phyloP scores from a whole-genome alignment of 768 basidiomycete genomes.

The Suillus occidentalis region DNA sequence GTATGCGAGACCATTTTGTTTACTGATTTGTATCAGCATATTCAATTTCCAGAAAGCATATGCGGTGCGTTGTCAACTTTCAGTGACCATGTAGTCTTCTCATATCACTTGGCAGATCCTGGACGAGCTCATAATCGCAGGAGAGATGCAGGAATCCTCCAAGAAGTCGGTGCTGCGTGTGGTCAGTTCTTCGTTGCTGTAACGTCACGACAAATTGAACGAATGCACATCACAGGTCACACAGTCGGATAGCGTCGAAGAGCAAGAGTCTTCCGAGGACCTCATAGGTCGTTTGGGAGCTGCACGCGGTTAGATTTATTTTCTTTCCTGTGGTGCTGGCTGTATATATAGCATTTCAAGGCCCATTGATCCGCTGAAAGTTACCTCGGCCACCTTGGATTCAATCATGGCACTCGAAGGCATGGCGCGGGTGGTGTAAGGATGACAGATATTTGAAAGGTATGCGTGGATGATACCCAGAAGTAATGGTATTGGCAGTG shows the following conservation, averaged over 20 bases:
- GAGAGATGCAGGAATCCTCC: constrained; percentile 92
- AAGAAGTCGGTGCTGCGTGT: constrained; percentile 68
- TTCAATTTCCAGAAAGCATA: constrained; percentile 99
- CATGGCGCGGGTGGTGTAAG: not conserved
- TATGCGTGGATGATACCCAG: constrained; percentile 11
- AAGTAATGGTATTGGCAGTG: not conserved
- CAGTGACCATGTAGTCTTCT: constrained; percentile 12
- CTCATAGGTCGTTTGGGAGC: constrained; percentile 69
- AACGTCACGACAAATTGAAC: not conserved
- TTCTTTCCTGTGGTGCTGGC: constrained; percentile 5
- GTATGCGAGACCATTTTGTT: not conserved
- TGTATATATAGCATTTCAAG: constrained; percentile 23
- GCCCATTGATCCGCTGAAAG: constrained; percentile 29
- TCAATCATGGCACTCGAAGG: not conserved
- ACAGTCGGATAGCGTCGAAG: constrained; percentile 80
- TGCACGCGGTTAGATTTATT: constrained; percentile 59
- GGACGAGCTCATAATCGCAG: constrained; percentile 91
- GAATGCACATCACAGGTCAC: constrained; percentile 57
- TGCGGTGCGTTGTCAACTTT: constrained; percentile 48
- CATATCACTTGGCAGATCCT: constrained; percentile 53
- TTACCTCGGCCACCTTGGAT: not conserved
- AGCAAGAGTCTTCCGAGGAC: constrained; percentile 84
- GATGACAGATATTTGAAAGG: not conserved
- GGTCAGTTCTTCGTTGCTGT: constrained; percentile 32
- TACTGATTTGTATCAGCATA: constrained; percentile 52